Evolutionary conservation across 192 early-diverging fungal genomes (phyloP).

Genomic region (Blastocladiella britannica): DNA sequence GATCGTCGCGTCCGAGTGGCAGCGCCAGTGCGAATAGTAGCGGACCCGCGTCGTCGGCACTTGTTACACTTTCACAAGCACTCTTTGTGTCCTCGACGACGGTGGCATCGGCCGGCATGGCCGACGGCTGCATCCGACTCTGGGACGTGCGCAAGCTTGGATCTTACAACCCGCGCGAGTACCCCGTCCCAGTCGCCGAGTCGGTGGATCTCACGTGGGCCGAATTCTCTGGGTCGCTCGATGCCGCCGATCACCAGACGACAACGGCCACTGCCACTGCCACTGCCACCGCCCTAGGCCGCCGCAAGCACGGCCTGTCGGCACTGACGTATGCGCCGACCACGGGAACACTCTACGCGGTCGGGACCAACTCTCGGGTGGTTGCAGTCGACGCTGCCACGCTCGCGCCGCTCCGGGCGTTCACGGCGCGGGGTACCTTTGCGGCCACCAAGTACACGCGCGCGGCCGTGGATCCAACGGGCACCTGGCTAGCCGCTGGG

Average conservation of each 20-base stretch:
- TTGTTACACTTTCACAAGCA: neutral
- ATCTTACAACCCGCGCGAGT: neutral
- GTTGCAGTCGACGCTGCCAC: neutral
- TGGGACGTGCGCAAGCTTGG: neutral
- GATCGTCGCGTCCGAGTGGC: neutral
- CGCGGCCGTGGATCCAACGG: neutral
- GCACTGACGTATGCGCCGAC: no score
- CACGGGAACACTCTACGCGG: neutral
- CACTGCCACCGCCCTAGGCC: no score
- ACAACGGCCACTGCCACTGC: no score
- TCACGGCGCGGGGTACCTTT: neutral
- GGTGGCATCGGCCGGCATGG: neutral
- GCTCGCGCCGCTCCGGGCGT: neutral
- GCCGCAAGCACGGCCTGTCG: no score
- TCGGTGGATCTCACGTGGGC: neutral
- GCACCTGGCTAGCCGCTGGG: neutral
- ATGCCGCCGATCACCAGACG: no score
- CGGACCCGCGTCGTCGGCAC: neutral
- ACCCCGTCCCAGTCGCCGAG: neutral
- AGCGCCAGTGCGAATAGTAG: neutral
- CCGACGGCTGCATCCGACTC: neutral
- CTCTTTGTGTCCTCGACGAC: neutral
- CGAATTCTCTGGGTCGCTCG: no score
- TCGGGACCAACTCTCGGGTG: no score
- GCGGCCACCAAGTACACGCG: neutral